Evolutionary conservation across 345 rosid species (phyloP), one percentile per base, ranked within the genome.

Genomic region (Kandelia obovata): DNA sequence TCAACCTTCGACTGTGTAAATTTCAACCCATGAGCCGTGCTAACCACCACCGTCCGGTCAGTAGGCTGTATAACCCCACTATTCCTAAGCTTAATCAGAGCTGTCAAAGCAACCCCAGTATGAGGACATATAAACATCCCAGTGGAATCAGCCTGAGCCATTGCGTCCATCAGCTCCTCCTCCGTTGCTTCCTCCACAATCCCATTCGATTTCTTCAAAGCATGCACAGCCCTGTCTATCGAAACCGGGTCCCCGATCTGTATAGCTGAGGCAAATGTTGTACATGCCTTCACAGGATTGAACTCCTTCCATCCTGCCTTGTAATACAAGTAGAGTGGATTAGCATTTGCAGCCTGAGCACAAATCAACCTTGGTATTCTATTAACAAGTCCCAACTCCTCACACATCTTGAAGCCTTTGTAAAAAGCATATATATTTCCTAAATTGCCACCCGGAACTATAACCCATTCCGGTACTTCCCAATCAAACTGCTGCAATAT

Each of bases 91-190:
- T 92, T 92, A 60, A 78, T 73, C 83, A 92, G 58, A 3, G 98
- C 98, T 0, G 96, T 84, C 55, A 92, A 70, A 5, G 98, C 98
- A 49, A 92, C 96, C 57, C 98, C 98, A 3, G 98, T 90, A 70
- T 92, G 98, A 3, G 98, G 97, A 56, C 98, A 92, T 7, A 85
- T 89, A 78, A 92, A 92, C 97, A 92, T 92, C 57, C 97, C 98
- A 0, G 98, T 92, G 5, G 96, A 90, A 85, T 92, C 97, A 0
- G 98, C 98, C 58, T 75, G 87, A 1, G 97, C 96, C 96, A 86
- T 89, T 11, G 96, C 97, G 62, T 92, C 97, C 98, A 92, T 92
- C 77, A 92, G 72, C 77, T 90, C 98, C 75, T 87, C 97, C 78
- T 92, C 98, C 0, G 93, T 86, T 0, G 96, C 96, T 73, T 92